These are phyloP conservation scores for Boletus sp. DNA, from an alignment of 768 basidiomycete species.

Conservation along the genomic window DNA sequence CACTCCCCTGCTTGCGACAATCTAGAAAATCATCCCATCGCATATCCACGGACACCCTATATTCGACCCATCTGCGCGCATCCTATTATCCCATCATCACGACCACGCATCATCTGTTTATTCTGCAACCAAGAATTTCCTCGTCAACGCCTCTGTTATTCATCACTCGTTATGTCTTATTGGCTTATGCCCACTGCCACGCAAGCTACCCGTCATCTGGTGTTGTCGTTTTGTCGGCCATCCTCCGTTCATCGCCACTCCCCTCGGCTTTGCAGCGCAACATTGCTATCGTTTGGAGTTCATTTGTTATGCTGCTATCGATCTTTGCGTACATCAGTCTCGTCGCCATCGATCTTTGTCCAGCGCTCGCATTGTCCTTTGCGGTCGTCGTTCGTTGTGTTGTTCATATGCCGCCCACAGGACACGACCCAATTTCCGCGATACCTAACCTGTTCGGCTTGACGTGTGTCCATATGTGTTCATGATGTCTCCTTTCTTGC, in stretches of 20 bases:
- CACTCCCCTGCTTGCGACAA: constrained; percentile 4
- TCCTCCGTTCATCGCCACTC: background rate
- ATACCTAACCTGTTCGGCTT: constrained; percentile 16
- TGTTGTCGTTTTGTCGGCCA: constrained; percentile 24
- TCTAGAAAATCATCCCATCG: constrained; percentile 21
- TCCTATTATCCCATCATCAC: constrained; percentile 21
- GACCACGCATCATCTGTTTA: constrained; percentile 25
- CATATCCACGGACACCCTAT: constrained; percentile 29
- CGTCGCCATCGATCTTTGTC: constrained; percentile 16
- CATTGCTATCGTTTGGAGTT: constrained; percentile 17
- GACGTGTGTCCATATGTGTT: constrained; percentile 8
- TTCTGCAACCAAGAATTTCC: constrained; percentile 26
- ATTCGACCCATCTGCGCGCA: constrained; percentile 18
- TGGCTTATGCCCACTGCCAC: constrained; percentile 11
- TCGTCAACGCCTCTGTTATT: constrained; percentile 16
- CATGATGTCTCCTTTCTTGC: constrained; percentile 19
- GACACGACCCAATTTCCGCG: constrained; percentile 5
- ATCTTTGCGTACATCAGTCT: constrained; percentile 20
- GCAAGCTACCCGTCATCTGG: constrained; percentile 3
- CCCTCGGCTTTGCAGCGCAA: constrained; percentile 8
- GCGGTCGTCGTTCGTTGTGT: constrained; percentile 11
- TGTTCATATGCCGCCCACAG: constrained; percentile 11
- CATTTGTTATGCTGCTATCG: constrained; percentile 25
- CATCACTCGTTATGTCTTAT: constrained; percentile 23
- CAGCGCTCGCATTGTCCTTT: constrained; percentile 13